phyloP scores from a whole-genome alignment of 1,284 basidiomycete genomes.

The Puccinia brachypodii region DNA sequence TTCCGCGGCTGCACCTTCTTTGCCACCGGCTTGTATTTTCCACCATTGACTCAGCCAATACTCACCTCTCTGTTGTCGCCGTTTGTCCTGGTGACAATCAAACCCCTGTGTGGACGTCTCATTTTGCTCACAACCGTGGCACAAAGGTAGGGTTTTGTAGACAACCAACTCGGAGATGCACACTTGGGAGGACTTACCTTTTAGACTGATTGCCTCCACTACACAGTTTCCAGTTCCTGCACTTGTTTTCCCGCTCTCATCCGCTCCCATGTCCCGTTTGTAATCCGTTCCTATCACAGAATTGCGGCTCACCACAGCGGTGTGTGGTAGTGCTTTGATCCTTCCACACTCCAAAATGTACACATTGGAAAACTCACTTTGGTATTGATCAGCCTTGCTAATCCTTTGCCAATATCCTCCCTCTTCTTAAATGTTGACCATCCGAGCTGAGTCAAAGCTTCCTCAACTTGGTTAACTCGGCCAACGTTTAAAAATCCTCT shows the following conservation, averaged over 20 bases:
- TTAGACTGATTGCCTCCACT: background rate
- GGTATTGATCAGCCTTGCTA: background rate
- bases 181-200: constrained; percentile 13
- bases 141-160: constrained; percentile 3
- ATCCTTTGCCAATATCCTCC: background rate
- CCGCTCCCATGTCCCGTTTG: background rate
- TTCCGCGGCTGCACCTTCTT: constrained; percentile 15
- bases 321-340: background rate
- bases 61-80: background rate
- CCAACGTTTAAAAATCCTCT: background rate
- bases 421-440: background rate
- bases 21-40: background rate
- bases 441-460: background rate
- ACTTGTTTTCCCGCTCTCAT: no score
- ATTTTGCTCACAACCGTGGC: background rate
- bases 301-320: background rate
- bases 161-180: background rate
- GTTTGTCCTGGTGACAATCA: background rate
- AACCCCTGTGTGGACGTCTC: background rate
- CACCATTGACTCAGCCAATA: background rate
- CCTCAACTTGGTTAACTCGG: background rate
- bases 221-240: background rate
- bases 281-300: background rate
- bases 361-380: background rate
- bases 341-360: no score